phyloP scores from a whole-genome alignment of 495 filamentous ascomycete species.

The Aspergillus sparsus region DNA sequence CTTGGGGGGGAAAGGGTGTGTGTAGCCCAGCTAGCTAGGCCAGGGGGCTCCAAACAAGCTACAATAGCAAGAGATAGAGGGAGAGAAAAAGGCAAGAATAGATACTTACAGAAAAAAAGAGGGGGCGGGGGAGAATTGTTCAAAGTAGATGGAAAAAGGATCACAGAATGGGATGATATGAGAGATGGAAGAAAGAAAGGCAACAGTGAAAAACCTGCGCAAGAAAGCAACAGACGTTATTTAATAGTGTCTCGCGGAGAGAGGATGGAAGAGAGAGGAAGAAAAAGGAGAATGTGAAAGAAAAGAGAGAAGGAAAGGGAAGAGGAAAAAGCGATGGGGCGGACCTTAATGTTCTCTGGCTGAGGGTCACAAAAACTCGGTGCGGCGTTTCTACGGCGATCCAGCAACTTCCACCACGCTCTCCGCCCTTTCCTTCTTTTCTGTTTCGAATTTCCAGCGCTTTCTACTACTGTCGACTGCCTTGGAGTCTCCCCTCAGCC shows the following conservation, averaged over 20 bases:
- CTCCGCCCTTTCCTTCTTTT: slow-evolving; percentile 28
- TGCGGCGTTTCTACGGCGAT: slow-evolving; percentile 47
- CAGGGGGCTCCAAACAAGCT: too few relatives aligned
- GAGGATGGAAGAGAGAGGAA: slow-evolving; percentile 1
- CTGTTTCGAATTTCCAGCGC: slow-evolving; percentile 31
- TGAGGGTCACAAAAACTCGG: slow-evolving; percentile 34
- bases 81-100: slow-evolving; percentile 4
- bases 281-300: slow-evolving; percentile 6
- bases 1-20: too few relatives aligned
- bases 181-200: not conserved
- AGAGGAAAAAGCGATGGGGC: slow-evolving; percentile 15
- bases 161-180: not conserved
- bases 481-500: slow-evolving; percentile 6
- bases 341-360: slow-evolving; percentile 37
- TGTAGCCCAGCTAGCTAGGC: too few relatives aligned
- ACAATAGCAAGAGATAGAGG: not conserved
- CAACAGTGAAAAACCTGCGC: not conserved
- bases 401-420: slow-evolving; percentile 47
- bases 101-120: slow-evolving; percentile 18
- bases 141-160: slow-evolving; percentile 1
- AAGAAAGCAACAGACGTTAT: slow-evolving; percentile 9
- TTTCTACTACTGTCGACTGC: slow-evolving; percentile 18
- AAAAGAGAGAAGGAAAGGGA: slow-evolving; percentile 15
- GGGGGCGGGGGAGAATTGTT: not conserved
- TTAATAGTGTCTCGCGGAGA: slow-evolving; percentile 2